Percentiles rank a stretch among this genome's conserved stretches.
Conservation (phyloP, 2,329 filamentous ascomycete species). For the Tolypocladium ovalisporum region DNA sequence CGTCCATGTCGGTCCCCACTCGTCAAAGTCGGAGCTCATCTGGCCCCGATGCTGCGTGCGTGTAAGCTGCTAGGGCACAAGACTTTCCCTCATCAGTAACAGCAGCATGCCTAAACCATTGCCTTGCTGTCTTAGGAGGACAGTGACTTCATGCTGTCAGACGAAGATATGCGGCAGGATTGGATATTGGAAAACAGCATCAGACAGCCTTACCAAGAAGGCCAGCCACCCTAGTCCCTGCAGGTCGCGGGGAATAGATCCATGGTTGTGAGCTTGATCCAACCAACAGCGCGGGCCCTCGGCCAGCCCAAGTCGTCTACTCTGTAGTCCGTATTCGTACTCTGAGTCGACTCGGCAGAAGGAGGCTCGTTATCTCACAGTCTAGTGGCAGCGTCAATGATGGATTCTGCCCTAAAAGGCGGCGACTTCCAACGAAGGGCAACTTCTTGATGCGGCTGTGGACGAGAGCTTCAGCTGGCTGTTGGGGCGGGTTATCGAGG, state of each 20-base stretch:
- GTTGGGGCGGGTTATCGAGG: not conserved
- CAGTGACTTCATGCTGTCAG: too few species aligned
- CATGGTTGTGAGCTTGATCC: not conserved
- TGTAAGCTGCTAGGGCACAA: too few species aligned
- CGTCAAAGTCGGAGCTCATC: too few species aligned
- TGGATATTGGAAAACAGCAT: not conserved
- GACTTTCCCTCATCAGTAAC: too few species aligned
- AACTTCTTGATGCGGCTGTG: not conserved
- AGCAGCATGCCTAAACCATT: too few species aligned
- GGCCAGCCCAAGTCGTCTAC: not conserved
- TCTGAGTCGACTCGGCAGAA: not conserved
- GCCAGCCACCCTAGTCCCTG: not conserved
- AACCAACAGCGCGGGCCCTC: not conserved
- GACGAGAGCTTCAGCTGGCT: not conserved
- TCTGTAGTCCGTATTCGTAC: not conserved
- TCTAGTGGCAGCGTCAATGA: too few species aligned
- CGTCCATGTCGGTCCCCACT: too few species aligned
- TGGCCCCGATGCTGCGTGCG: too few species aligned
- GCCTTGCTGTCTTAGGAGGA: too few species aligned
- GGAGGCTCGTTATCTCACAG: not conserved
- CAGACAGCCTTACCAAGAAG: not conserved
- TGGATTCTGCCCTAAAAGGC: too few species aligned
- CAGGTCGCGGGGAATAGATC: not conserved
- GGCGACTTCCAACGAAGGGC: too few species aligned
- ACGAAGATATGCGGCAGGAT: too few species aligned